Conservation (phyloP, 164 flowering plant species). For the Annona squamosa region DNA sequence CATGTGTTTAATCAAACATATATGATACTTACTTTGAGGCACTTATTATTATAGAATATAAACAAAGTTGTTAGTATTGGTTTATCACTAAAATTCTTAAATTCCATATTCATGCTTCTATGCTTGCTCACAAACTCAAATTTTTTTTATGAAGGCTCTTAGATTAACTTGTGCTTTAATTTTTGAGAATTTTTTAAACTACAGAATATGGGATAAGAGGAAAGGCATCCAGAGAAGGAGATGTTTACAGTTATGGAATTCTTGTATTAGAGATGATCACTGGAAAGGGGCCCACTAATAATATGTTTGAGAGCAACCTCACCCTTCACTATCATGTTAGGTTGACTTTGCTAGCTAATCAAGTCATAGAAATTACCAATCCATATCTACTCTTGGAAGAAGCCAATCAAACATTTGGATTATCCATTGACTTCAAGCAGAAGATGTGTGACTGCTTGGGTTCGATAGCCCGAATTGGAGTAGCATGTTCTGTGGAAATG, state of each 20-base stretch:
- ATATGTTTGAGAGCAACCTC: background rate
- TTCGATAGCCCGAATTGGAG: background rate
- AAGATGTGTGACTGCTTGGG: background rate
- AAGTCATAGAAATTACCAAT: background rate
- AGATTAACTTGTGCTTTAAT: no score
- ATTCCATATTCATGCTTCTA: no score
- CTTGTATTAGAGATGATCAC: background rate
- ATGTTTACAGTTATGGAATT: slow-evolving; percentile 2
- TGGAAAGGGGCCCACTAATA: background rate
- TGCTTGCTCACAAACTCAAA: no score
- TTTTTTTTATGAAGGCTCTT: no score
- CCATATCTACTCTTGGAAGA: background rate
- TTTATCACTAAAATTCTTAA: no score
- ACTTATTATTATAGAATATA: no score
- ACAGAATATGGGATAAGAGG: slow-evolving; percentile 1
- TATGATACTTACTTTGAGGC: no score
- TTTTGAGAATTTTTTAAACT: background rate
- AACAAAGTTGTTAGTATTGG: no score
- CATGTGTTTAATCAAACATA: no score
- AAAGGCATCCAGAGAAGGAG: background rate
- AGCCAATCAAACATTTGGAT: background rate
- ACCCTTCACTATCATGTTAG: background rate
- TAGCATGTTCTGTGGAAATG: background rate
- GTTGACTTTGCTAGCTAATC: background rate
- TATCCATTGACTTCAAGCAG: background rate